phyloP scores from a whole-genome alignment of 2,329 filamentous ascomycete species.

The Fusarium sp. region DNA sequence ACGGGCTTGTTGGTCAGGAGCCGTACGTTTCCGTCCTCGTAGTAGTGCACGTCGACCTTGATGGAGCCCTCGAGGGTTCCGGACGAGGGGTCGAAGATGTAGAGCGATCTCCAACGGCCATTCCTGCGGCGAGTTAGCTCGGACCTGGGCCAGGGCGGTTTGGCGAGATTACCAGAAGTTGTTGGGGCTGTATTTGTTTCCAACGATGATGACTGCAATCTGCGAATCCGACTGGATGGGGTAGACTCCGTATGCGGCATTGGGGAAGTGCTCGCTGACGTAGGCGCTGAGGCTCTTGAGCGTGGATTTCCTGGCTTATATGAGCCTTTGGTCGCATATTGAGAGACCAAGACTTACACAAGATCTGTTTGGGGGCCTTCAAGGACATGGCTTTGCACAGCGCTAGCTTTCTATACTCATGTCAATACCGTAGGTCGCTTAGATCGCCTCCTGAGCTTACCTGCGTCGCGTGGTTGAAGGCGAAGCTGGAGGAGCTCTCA shows the following conservation, averaged over 20 bases:
- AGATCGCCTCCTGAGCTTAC: conserved; percentile 50
- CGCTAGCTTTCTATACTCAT: conserved; percentile 74
- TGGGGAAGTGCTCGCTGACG: conserved; percentile 86
- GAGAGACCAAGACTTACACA: conserved; percentile 64
- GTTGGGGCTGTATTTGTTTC: conserved; percentile 96
- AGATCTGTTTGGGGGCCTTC: conserved; percentile 80
- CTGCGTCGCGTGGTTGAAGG: conserved; percentile 84
- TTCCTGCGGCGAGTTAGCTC: conserved; percentile 66
- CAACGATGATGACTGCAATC: conserved; percentile 83
- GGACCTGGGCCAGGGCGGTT: neutral
- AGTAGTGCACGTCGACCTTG: conserved; percentile 98
- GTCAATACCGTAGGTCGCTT: conserved; percentile 24
- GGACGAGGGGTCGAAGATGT: conserved; percentile 76
- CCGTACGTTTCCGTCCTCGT: conserved; percentile 97
- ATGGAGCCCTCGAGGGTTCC: conserved; percentile 76
- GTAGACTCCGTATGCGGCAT: conserved; percentile 81
- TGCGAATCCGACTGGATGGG: conserved; percentile 77
- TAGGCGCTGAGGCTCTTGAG: conserved; percentile 79
- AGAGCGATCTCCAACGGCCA: conserved; percentile 91
- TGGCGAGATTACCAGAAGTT: conserved; percentile 81
- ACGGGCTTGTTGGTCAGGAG: conserved; percentile 86
- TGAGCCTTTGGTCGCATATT: conserved; percentile 13
- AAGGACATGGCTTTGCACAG: conserved; percentile 77
- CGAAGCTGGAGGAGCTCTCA: conserved; percentile 85
- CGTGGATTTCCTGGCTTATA: conserved; percentile 73